Evolutionary conservation across 2,329 filamentous ascomycete species (phyloP).

Genomic region (Lithohypha guttulata): DNA sequence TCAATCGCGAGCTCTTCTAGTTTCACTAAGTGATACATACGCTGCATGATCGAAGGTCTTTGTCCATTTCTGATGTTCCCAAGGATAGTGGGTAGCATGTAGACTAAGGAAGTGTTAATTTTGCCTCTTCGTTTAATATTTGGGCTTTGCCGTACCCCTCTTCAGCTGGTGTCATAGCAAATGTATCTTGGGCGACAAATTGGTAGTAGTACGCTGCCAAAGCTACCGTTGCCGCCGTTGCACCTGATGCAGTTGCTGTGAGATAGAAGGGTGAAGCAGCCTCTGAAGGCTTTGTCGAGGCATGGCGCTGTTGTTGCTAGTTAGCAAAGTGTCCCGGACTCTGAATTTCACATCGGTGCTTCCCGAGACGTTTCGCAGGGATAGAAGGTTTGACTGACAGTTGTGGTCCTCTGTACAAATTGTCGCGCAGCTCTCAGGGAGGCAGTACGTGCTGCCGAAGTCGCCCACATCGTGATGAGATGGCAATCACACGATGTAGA

Average conservation of each 20-base stretch:
- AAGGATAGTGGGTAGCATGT: slow-evolving; percentile 84
- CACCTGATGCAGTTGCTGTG: slow-evolving; percentile 76
- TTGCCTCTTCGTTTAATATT: slow-evolving; percentile 21
- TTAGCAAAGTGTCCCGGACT: slow-evolving; percentile 18
- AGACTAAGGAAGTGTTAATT: slow-evolving; percentile 50
- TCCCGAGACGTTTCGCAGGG: too few relatives aligned
- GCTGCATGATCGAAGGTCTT: slow-evolving; percentile 97
- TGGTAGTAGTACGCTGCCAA: slow-evolving; percentile 97
- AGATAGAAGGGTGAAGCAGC: slow-evolving; percentile 66
- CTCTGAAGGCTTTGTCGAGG: slow-evolving; percentile 59
- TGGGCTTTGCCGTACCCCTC: slow-evolving; percentile 68
- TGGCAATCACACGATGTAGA: slow-evolving; percentile 14
- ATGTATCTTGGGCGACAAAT: slow-evolving; percentile 77
- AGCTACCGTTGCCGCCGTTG: slow-evolving; percentile 75
- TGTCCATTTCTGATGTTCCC: slow-evolving; percentile 82
- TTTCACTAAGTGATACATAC: slow-evolving; percentile 49
- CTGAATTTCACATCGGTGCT: slow-evolving; percentile 23
- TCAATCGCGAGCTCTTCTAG: slow-evolving; percentile 19
- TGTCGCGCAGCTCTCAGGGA: slow-evolving; percentile 70
- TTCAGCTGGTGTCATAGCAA: slow-evolving; percentile 86
- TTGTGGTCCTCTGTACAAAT: slow-evolving; percentile 59
- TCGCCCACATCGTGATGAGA: slow-evolving; percentile 69
- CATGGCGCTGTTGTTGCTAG: slow-evolving; percentile 38
- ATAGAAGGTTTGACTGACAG: slow-evolving; percentile 53
- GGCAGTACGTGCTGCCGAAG: slow-evolving; percentile 79